Evolutionary conservation across 2,329 filamentous ascomycete genomes (phyloP).

Genomic region (Sporothrix pallida): DNA sequence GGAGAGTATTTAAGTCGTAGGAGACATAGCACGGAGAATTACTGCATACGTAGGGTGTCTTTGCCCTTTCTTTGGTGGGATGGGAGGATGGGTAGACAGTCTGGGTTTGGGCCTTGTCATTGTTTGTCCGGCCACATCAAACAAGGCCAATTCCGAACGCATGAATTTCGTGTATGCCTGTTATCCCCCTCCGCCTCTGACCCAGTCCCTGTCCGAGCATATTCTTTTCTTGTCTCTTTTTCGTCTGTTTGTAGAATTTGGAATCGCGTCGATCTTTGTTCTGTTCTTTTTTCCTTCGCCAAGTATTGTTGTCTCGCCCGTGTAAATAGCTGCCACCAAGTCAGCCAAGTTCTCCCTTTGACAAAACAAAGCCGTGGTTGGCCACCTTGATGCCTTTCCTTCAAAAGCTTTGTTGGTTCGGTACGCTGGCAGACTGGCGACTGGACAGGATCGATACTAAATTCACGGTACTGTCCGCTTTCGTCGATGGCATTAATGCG

Average conservation of each 20-base stretch:
- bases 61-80: neutral
- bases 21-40: too few species aligned
- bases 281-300: neutral
- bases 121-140: conserved; percentile 14
- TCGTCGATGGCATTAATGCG: conserved; percentile 24
- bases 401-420: too few species aligned
- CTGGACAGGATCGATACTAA: neutral
- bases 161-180: conserved; percentile 1
- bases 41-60: too few species aligned
- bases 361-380: neutral
- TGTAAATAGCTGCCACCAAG: neutral
- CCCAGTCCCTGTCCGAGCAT: too few species aligned
- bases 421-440: neutral
- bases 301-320: neutral
- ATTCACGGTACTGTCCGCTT: neutral
- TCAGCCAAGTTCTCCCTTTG: neutral
- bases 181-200: too few species aligned
- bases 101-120: neutral
- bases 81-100: neutral
- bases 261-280: neutral
- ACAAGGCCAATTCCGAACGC: conserved; percentile 10
- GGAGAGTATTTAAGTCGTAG: neutral
- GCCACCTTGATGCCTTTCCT: too few species aligned
- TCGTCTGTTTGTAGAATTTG: conserved; percentile 14
- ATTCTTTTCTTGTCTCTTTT: neutral